A percentile compares a stretch with the other conserved stretches of the same genome.
Conservation (phyloP, 441 rosid genomes). For the Biscutella laevigata region DNA sequence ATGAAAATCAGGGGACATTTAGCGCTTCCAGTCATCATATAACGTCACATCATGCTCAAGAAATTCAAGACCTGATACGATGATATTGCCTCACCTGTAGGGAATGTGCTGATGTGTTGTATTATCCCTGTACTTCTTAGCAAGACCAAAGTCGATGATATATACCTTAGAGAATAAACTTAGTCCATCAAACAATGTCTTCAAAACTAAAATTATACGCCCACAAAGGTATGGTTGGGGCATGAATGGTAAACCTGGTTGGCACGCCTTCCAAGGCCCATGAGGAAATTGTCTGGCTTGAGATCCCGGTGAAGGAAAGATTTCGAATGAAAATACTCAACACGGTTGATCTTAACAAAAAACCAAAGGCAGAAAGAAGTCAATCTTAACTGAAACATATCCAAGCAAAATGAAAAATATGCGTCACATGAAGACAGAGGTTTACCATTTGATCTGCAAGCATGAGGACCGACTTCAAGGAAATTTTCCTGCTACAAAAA, state of each 20-base stretch:
- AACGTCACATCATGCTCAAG: not conserved
- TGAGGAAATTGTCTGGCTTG: constrained; percentile 93
- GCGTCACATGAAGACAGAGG: not conserved
- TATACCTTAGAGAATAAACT: constrained; percentile 47
- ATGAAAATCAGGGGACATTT: not conserved
- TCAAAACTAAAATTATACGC: not conserved
- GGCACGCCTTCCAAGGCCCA: constrained; percentile 92
- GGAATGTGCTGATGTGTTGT: constrained; percentile 86
- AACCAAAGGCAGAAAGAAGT: not conserved
- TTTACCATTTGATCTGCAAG: constrained; percentile 91
- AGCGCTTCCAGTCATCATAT: not conserved
- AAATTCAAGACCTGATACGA: not conserved
- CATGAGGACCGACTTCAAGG: constrained; percentile 88
- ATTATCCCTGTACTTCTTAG: constrained; percentile 80
- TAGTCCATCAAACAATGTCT: not conserved
- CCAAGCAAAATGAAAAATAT: not conserved
- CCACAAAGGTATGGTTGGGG: not conserved
- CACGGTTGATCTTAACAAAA: constrained; percentile 66
- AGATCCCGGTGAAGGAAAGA: constrained; percentile 90
- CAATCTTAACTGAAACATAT: not conserved
- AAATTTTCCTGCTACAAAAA: constrained; percentile 73
- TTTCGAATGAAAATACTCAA: constrained; percentile 79
- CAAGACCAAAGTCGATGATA: constrained; percentile 88
- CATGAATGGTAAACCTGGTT: constrained; percentile 48
- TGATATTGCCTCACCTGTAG: constrained; percentile 47